Conservation (phyloP, 345 rosid genomes). For the Reutealis trisperma region DNA sequence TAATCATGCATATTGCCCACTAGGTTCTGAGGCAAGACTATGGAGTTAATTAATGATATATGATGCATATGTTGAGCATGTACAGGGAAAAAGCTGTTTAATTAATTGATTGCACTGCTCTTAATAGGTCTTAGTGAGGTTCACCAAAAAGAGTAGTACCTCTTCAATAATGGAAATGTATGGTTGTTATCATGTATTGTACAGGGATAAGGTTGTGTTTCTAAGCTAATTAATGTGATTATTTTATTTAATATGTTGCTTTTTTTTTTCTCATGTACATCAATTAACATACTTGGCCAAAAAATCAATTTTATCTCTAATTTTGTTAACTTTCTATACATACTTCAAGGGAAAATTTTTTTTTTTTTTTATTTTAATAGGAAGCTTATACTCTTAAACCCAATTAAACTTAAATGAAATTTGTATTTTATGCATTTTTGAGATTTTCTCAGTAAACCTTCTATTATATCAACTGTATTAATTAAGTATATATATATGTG, state of each 20-base stretch:
- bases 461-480: no score
- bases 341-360: background rate
- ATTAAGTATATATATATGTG: no score
- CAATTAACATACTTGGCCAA: background rate
- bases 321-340: background rate
- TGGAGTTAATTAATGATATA: background rate
- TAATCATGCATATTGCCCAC: constrained; percentile 18
- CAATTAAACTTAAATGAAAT: no score
- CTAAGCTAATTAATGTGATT: constrained; percentile 19
- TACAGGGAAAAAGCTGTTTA: constrained; percentile 21
- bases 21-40: constrained; percentile 17
- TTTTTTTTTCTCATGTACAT: background rate
- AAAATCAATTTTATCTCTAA: background rate
- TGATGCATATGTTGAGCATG: constrained; percentile 21
- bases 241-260: constrained; percentile 14
- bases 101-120: constrained; percentile 1
- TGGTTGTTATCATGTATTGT: constrained; percentile 20
- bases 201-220: constrained; percentile 25
- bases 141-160: constrained; percentile 21
- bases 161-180: constrained; percentile 23
- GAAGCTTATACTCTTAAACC: no score
- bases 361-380: background rate
- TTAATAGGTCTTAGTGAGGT: constrained; percentile 16
- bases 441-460: no score
- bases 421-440: no score